phyloP scores from a whole-genome alignment of 139 green algal genomes.

The Volvox reticuliferus region DNA sequence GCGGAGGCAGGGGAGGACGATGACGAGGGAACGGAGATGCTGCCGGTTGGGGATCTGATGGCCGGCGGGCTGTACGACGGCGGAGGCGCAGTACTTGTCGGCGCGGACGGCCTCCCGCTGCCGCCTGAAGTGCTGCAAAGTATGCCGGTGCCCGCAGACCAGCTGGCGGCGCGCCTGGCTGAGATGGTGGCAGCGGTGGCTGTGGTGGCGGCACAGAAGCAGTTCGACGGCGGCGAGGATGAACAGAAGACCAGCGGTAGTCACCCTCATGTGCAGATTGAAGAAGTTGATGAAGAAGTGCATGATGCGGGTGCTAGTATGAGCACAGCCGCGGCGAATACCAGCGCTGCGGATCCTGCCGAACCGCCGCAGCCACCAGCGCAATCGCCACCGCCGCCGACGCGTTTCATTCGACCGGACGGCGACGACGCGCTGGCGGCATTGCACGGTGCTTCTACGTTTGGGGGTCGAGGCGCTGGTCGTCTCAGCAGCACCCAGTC shows the following conservation, averaged over 20 bases:
- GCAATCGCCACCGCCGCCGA: not conserved
- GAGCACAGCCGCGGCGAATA: not conserved
- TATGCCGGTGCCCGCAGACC: slow-evolving; percentile 3
- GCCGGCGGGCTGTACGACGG: not conserved
- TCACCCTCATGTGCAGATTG: not conserved
- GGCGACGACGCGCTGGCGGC: slow-evolving; percentile 25
- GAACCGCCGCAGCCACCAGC: no score
- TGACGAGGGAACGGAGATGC: not conserved
- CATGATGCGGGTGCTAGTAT: not conserved
- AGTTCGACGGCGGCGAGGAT: not conserved
- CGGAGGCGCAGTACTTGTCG: not conserved
- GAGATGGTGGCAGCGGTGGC: slow-evolving; percentile 19
- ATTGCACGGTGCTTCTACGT: not conserved
- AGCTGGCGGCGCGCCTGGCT: slow-evolving; percentile 34
- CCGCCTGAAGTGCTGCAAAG: slow-evolving; percentile 18
- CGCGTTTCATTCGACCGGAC: not conserved
- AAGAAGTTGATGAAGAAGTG: not conserved
- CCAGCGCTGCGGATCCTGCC: no score
- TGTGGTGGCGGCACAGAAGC: not conserved
- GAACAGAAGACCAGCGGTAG: not conserved
- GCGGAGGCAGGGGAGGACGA: slow-evolving; percentile 1
- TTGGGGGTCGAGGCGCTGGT: not conserved
- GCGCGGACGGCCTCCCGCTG: not conserved
- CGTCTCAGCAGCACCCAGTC: not conserved
- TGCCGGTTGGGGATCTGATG: not conserved